Conservation (phyloP, 208 protist genomes). For the Angomonas ambiguus region DNA sequence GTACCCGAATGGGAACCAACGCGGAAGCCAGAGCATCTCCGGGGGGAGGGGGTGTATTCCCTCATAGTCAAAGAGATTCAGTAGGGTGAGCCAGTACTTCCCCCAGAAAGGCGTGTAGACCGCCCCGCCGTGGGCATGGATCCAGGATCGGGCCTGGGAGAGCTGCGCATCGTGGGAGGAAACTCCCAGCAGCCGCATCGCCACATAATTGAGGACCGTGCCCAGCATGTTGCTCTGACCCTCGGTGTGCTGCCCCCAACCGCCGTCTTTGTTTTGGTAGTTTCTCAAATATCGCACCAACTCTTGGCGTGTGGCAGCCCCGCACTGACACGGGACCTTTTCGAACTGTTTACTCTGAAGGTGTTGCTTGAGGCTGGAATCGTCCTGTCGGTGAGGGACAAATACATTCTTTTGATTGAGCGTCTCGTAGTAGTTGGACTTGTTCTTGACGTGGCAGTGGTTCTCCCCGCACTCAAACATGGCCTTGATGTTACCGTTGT, state of each 20-base stretch:
- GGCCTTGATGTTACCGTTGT: slow-evolving; percentile 33
- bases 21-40: slow-evolving; percentile 92
- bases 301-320: slow-evolving; percentile 61
- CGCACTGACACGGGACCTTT: slow-evolving; percentile 43
- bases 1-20: slow-evolving; percentile 90
- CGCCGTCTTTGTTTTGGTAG: slow-evolving; percentile 93
- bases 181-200: slow-evolving; percentile 93
- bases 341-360: slow-evolving; percentile 16
- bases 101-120: slow-evolving; percentile 94
- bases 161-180: slow-evolving; percentile 51
- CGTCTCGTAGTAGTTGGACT: not conserved
- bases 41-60: slow-evolving; percentile 92
- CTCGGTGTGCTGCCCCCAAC: slow-evolving; percentile 96
- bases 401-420: slow-evolving; percentile 17
- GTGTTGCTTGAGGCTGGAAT: slow-evolving; percentile 13
- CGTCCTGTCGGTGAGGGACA: slow-evolving; percentile 12
- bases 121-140: slow-evolving; percentile 77
- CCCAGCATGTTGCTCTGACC: slow-evolving; percentile 95
- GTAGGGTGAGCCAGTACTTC: slow-evolving; percentile 94
- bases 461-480: slow-evolving; percentile 65
- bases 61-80: slow-evolving; percentile 92
- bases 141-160: slow-evolving; percentile 68
- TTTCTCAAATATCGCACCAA: slow-evolving; percentile 94
- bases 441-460: slow-evolving; percentile 34
- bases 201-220: slow-evolving; percentile 94